Base-by-base conservation (phyloP, 169 alveolate genomes). In the Babesia ovata region DNA sequence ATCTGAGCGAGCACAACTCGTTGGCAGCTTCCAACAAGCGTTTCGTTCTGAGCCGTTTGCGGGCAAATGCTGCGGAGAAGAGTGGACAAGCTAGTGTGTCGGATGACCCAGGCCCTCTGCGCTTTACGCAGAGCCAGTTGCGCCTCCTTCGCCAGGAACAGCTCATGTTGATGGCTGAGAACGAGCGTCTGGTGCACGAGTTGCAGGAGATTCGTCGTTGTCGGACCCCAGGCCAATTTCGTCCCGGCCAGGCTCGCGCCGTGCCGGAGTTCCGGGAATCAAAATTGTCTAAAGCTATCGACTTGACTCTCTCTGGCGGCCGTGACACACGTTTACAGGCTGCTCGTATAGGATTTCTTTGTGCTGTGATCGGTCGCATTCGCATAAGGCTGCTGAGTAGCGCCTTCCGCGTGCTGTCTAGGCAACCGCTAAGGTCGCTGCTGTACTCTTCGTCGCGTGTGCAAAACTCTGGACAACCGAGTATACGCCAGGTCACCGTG, bases 71-170 rank as follows among this genome's bases (percentile, higher is more conserved):
- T 48, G 84, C 54, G 57, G 94, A 91, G 14, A 70, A 60, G 54
- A 50, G 46, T 33, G 73, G 65, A 29, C 85, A 73, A 42, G 66
- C 88, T 21, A 88, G 73, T 29, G 75, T 60, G 46, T 26, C 46
- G 29, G 86, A 67, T 24, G 79, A 73, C 57, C 44, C 70, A 16
- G 85, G 76, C 0, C 39, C 86, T 11, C 54, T 75, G 46, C 59
- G 86, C 6, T 90, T 86, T 49, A 74, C 91, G 17, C 92, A 86
- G 76, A 75, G 85, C 29, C 94, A 90, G 71, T 76, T 90, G 42
- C 79, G 85, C 53, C 77, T 90, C 42, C 82, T 90, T 56, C 79
- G 94, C 33, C 94, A 90, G 69, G 94, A 90, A 70, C 94, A 90
- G 81, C 67, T 90, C 65, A 83, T 86, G 70, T 65, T 90, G 45